These are phyloP conservation scores for Gentiana straminea DNA, from an alignment of 257 asterid genomes.

Conservation along the genomic window DNA sequence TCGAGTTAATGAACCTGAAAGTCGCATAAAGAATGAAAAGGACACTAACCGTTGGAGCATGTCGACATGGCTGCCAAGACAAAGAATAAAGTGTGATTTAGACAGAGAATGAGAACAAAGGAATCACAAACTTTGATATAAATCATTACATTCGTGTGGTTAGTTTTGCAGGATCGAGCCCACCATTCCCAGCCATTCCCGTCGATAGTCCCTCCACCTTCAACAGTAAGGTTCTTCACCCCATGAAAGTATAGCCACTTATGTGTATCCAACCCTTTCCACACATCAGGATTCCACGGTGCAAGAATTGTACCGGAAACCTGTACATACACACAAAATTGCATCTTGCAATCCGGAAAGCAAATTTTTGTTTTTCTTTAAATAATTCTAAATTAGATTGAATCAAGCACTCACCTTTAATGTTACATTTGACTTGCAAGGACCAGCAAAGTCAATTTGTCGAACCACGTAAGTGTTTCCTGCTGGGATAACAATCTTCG, in stretches of 20 bases:
- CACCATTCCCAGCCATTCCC: constrained; percentile 83
- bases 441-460: constrained; percentile 57
- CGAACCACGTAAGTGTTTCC: constrained; percentile 31
- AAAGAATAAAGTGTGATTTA: constrained; percentile 12
- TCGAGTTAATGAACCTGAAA: background rate
- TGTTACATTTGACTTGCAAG: constrained; percentile 54
- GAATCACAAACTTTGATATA: background rate
- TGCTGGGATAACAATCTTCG: constrained; percentile 40
- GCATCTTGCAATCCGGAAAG: background rate
- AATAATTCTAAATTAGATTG: background rate
- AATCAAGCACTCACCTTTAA: constrained; percentile 35
- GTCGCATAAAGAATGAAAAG: background rate
- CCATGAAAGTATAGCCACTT: constrained; percentile 78
- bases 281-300: constrained; percentile 52
- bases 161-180: constrained; percentile 81
- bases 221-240: constrained; percentile 48
- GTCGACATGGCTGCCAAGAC: constrained; percentile 67
- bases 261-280: constrained; percentile 46
- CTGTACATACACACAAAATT: constrained; percentile 19
- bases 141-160: constrained; percentile 45
- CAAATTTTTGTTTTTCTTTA: background rate
- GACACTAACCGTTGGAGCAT: constrained; percentile 80
- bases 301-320: constrained; percentile 57
- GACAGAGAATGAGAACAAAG: constrained; percentile 5
- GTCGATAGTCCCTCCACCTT: constrained; percentile 63